Base-by-base conservation (phyloP, 2,329 filamentous ascomycete species). In the Colletotrichum spaethianum region DNA sequence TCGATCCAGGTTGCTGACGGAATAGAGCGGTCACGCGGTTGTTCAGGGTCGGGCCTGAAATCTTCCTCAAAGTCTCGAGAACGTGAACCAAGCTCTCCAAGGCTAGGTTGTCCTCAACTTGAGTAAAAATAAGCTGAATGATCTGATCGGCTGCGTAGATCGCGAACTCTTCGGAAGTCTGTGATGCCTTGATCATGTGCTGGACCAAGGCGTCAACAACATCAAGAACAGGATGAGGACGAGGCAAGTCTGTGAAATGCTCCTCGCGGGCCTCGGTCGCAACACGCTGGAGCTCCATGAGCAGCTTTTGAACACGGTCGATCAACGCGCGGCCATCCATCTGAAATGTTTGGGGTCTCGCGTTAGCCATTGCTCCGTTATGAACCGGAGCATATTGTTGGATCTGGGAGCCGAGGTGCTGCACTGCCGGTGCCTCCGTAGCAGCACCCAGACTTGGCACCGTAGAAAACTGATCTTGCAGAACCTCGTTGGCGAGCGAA, bases 81-180 rank as follows among this genome's bases (percentile, higher is more conserved):
- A 91, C 88, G 72, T 92, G 89, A 1, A 92, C 89, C 26, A 92
- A 81, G 72, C 88, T 89, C 79, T 92, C 90, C 9, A 92, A 81
- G 8, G 89, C 85, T 23, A 92, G 80, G 67, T 85, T 88, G 75
- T 88, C 86, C 57, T 88, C 89, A 9, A 85, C 83, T 71, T 83
- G 83, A 68, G 85, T 85, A 78, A 92, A 91, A 18, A 92, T 84
- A 14, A 89, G 80, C 23, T 84, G 82, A 64, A 86, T 88, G 57
- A 92, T 89, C 74, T 90, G 87, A 73, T 91, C 89, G 1, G 89
- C 89, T 18, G 89, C 88, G 70, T 86, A 89, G 3, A 89, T 84
- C 44, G 87, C 86, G 71, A 90, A 88, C 23, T 91, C 89, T 55
- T 92, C 90, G 0, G 89, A 89, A 48, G 83, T 87, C 76, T 91